Evolutionary conservation across 805 yeast species (phyloP), one percentile per base, ranked within the genome.

Genomic region (Torulaspora gathmanii): DNA sequence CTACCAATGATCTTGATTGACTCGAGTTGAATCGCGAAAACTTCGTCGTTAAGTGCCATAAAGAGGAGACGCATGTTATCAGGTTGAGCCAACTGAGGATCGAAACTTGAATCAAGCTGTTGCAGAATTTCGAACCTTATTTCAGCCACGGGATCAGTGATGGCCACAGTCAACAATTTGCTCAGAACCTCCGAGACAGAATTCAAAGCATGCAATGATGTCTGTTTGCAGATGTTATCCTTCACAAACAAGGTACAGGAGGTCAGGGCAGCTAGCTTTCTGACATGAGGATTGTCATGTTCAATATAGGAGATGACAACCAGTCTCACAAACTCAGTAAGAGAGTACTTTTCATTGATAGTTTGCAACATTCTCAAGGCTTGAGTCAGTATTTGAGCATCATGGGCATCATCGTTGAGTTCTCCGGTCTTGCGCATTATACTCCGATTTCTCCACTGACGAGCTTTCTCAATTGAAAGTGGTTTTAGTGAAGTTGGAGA

Each of bases 1-100:
- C 97, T 74, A 2, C 99, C 98, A 47, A 93, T 78, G 9, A 90
- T 75, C 40, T 74, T 74, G 27, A 91, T 78, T 0, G 95, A 84
- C 12, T 80, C 84, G 55, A 85, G 80, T 44, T 96, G 77, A 9
- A 93, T 84, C 9, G 79, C 80, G 60, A 93, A 93, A 2, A 77
- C 78, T 64, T 91, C 98, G 66, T 93, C 99, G 60, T 93, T 86
- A 45, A 91, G 69, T 0, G 96, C 91, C 71, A 90, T 86, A 57
- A 91, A 87, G 17, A 93, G 70, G 11, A 90, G 67, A 44, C 87
- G 74, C 26, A 90, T 91, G 62, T 89, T 90, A 48, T 86, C 95
- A 0, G 96, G 95, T 63, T 93, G 98, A 0, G 97, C 87, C 26
- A 93, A 67, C 57, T 93, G 98, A 0, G 96, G 86, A 57, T 93